Conservation (phyloP, 148 eudicot genomes). For the Fagopyrum homotropicum region DNA sequence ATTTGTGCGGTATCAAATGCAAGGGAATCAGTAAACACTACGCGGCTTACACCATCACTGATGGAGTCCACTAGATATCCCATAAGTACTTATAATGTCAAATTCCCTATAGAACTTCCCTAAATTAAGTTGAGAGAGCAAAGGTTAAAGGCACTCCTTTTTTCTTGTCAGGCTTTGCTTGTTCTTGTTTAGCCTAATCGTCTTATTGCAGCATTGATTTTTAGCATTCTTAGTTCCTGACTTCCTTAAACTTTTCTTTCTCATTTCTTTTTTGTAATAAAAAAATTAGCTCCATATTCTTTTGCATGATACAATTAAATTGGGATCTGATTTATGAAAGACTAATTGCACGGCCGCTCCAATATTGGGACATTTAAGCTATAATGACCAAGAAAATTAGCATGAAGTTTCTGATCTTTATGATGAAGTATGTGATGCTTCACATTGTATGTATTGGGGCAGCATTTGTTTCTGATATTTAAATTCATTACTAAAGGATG, state of each 20-base stretch:
- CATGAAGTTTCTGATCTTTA: constrained; percentile 84
- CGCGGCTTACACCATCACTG: constrained; percentile 21
- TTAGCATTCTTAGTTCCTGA: background rate
- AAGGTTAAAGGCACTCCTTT: constrained; percentile 37
- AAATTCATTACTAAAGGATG: constrained; percentile 5
- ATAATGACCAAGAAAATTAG: constrained; percentile 54
- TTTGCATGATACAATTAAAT: no score
- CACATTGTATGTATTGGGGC: background rate
- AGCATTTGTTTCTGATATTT: background rate
- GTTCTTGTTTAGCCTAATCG: background rate
- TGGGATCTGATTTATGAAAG: background rate
- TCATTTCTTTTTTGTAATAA: no score
- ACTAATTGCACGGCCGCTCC: background rate
- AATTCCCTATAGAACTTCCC: constrained; percentile 70
- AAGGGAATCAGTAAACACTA: constrained; percentile 63
- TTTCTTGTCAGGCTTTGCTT: background rate
- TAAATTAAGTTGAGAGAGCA: constrained; percentile 43
- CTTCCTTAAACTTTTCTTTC: background rate
- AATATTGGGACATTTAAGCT: constrained; percentile 44
- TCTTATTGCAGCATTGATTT: background rate
- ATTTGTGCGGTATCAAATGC: constrained; percentile 86
- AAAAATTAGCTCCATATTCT: background rate
- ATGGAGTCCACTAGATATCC: constrained; percentile 43
- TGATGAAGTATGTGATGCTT: constrained; percentile 65
- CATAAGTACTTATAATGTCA: constrained; percentile 45